phyloP scores from a whole-genome alignment of 352 stramenopile genomes.

The Phytophthora tentaculata region DNA sequence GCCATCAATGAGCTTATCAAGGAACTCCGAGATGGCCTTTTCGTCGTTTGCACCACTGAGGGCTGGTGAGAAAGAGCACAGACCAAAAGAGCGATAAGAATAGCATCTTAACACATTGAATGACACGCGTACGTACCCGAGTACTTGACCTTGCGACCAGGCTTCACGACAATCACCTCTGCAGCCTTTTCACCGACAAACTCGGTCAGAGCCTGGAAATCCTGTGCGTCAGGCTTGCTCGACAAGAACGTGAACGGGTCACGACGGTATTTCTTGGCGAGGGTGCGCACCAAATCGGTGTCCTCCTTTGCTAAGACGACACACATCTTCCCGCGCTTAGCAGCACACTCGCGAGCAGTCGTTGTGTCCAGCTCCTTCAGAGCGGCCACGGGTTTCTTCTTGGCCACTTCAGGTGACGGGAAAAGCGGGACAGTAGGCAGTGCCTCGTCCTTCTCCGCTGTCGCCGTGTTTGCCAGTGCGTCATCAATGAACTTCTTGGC shows the following conservation, averaged over 20 bases:
- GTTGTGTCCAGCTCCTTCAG: conserved; percentile 48
- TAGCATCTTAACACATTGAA: neutral
- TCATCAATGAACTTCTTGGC: conserved; percentile 69
- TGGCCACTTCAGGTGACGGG: conserved; percentile 68
- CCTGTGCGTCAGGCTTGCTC: conserved; percentile 33
- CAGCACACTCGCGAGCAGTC: conserved; percentile 48
- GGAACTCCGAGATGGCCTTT: conserved; percentile 46
- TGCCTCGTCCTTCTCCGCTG: conserved; percentile 35
- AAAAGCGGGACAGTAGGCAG: conserved; percentile 59
- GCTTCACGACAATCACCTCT: conserved; percentile 64
- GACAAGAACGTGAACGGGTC: conserved; percentile 74
- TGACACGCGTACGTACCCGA: conserved; percentile 42
- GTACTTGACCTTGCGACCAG: conserved; percentile 68
- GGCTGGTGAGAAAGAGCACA: conserved; percentile 36
- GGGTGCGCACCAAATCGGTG: conserved; percentile 44
- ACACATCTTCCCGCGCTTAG: conserved; percentile 74
- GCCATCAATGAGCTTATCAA: conserved; percentile 75
- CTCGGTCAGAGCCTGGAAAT: conserved; percentile 47
- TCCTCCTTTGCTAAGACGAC: conserved; percentile 65
- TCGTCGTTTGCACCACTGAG: conserved; percentile 40
- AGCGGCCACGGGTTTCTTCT: conserved; percentile 68
- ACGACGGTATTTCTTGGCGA: conserved; percentile 83
- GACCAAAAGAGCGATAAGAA: conserved; percentile 7
- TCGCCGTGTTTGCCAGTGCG: conserved; percentile 41
- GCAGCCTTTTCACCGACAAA: conserved; percentile 41